These are phyloP conservation scores for Dacryopinax spathularia DNA, from an alignment of 768 basidiomycete species.

Conservation along the genomic window DNA sequence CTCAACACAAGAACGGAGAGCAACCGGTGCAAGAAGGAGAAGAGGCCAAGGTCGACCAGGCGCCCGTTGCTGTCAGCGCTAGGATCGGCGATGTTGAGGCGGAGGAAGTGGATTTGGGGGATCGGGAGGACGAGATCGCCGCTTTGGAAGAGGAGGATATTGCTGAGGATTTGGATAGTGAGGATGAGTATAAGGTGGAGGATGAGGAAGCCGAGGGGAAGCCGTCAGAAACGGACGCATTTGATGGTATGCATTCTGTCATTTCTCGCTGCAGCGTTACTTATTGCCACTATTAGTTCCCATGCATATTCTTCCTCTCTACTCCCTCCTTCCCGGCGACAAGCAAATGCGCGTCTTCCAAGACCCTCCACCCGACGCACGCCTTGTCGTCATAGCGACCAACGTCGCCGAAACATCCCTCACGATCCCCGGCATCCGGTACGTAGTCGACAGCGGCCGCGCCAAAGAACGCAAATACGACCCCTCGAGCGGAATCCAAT, in stretches of 20 bases:
- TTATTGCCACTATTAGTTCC: slow-evolving; percentile 39
- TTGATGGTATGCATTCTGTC: slow-evolving; percentile 30
- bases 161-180: slow-evolving; percentile 24
- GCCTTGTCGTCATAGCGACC: slow-evolving; percentile 87
- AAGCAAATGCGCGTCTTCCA: slow-evolving; percentile 91
- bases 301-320: slow-evolving; percentile 88
- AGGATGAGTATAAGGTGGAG: slow-evolving; percentile 48
- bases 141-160: slow-evolving; percentile 24
- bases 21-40: slow-evolving; percentile 9
- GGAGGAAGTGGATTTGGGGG: slow-evolving; percentile 65
- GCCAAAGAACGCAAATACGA: slow-evolving; percentile 94
- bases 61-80: not conserved
- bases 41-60: not conserved
- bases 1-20: no score
- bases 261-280: slow-evolving; percentile 5
- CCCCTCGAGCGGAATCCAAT: slow-evolving; percentile 63
- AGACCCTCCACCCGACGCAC: slow-evolving; percentile 60
- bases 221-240: slow-evolving; percentile 47
- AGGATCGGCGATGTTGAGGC: slow-evolving; percentile 55
- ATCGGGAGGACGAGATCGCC: slow-evolving; percentile 12
- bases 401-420: slow-evolving; percentile 95
- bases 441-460: slow-evolving; percentile 92
- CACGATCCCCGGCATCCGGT: slow-evolving; percentile 92
- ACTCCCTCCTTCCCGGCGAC: slow-evolving; percentile 82
- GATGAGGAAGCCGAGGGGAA: slow-evolving; percentile 37